Conservation (phyloP, 2,329 filamentous ascomycete genomes). For the Arthrobotrys sinensis region DNA sequence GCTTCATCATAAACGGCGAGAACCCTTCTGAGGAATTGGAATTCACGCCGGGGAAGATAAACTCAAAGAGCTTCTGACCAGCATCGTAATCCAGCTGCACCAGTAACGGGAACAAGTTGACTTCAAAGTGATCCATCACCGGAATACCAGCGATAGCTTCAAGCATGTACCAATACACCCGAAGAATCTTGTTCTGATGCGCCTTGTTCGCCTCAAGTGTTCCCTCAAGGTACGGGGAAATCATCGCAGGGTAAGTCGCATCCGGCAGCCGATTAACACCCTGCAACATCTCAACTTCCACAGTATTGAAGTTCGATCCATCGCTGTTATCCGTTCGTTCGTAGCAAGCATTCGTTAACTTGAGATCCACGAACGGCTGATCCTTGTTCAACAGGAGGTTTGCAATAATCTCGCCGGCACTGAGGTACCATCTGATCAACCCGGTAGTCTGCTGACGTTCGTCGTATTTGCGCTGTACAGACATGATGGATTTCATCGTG, state of each 20-base stretch:
- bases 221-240: conserved; percentile 83
- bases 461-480: conserved; percentile 87
- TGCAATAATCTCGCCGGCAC: conserved; percentile 97
- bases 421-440: conserved; percentile 90
- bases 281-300: conserved; percentile 88
- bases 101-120: conserved; percentile 91
- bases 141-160: conserved; percentile 98
- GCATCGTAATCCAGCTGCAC: conserved; percentile 94
- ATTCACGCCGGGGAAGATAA: conserved; percentile 91
- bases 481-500: conserved; percentile 99
- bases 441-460: conserved; percentile 83
- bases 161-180: conserved; percentile 97
- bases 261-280: conserved; percentile 91
- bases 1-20: conserved; percentile 72
- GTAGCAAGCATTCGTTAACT: conserved; percentile 90
- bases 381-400: conserved; percentile 90
- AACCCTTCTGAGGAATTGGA: conserved; percentile 71
- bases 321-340: conserved; percentile 97
- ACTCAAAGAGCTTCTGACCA: conserved; percentile 93
- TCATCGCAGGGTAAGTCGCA: conserved; percentile 95
- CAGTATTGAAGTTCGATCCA: conserved; percentile 92
- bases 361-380: conserved; percentile 91
- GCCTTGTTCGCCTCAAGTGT: conserved; percentile 70
- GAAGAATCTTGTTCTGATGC: conserved; percentile 85
- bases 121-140: conserved; percentile 96